A percentile compares a stretch with the other conserved stretches of the same genome.
phyloP scores from a whole-genome alignment of 2,329 filamentous ascomycete species.

The Penicillium sp. region DNA sequence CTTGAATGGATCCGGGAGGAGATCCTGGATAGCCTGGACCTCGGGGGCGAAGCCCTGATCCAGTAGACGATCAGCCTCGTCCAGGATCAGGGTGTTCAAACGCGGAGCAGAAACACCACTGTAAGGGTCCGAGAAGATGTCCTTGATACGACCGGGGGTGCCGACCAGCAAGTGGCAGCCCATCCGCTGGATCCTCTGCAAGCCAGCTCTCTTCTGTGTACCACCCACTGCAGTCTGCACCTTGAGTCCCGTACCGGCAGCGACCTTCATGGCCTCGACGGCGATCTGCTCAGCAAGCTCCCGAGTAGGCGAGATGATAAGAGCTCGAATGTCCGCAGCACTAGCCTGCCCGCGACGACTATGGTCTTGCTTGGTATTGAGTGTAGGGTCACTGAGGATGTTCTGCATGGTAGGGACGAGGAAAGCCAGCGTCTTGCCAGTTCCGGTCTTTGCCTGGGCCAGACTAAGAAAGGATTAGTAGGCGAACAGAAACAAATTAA shows the following conservation, averaged over 20 bases:
- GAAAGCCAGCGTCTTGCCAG: slow-evolving; percentile 94
- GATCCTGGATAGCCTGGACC: slow-evolving; percentile 59
- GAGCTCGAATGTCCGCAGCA: slow-evolving; percentile 54
- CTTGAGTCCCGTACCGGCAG: slow-evolving; percentile 62
- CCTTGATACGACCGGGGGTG: slow-evolving; percentile 83
- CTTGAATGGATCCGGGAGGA: slow-evolving; percentile 62
- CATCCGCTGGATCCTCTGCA: slow-evolving; percentile 65
- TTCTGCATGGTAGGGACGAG: slow-evolving; percentile 80
- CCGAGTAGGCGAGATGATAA: slow-evolving; percentile 62
- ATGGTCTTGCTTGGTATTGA: slow-evolving; percentile 40
- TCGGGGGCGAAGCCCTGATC: slow-evolving; percentile 67
- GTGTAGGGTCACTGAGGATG: slow-evolving; percentile 64
- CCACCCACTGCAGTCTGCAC: slow-evolving; percentile 86
- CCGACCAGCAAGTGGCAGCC: slow-evolving; percentile 89
- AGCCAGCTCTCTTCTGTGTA: slow-evolving; percentile 69
- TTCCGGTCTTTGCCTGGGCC: slow-evolving; percentile 94
- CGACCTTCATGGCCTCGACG: slow-evolving; percentile 69
- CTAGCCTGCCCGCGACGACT: slow-evolving; percentile 4
- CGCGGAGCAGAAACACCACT: slow-evolving; percentile 64
- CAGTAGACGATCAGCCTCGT: slow-evolving; percentile 67
- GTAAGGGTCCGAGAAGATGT: slow-evolving; percentile 68
- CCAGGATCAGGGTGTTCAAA: slow-evolving; percentile 60
- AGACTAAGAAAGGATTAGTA: slow-evolving; percentile 53
- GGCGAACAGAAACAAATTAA: slow-evolving; percentile 5
- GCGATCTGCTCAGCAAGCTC: slow-evolving; percentile 65